These are phyloP conservation scores for Panicum virgatum DNA, from an alignment of 202 grass and related monocot species.

Conservation along the genomic window DNA sequence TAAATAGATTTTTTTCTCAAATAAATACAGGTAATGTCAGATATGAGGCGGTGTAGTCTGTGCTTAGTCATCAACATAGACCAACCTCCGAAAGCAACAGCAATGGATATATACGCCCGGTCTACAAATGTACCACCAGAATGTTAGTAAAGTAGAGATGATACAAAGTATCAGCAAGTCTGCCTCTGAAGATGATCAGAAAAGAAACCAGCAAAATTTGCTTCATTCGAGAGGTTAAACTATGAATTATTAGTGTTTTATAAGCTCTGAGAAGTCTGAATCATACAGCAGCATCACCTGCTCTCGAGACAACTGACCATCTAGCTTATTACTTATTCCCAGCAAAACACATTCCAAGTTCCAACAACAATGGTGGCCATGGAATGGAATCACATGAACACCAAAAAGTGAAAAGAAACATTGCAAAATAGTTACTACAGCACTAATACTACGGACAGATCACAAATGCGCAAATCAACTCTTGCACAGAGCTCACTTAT, in stretches of 20 bases:
- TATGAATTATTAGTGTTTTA: slow-evolving; percentile 6
- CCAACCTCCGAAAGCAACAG: background rate
- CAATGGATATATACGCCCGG: background rate
- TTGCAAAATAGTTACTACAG: background rate
- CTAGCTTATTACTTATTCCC: slow-evolving; percentile 48
- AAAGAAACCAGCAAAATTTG: background rate
- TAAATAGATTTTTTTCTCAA: background rate
- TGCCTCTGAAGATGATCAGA: background rate
- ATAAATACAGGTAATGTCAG: too few species aligned
- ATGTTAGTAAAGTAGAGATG: background rate
- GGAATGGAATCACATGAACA: slow-evolving; percentile 24
- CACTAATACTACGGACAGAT: slow-evolving; percentile 39
- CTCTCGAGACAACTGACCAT: background rate
- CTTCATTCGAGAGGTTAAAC: background rate
- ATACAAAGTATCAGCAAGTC: too few species aligned
- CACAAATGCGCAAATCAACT: background rate
- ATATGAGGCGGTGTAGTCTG: too few species aligned
- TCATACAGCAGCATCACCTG: background rate
- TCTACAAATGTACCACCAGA: background rate
- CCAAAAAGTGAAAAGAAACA: slow-evolving; percentile 10
- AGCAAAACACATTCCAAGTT: slow-evolving; percentile 31
- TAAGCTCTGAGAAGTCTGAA: slow-evolving; percentile 9
- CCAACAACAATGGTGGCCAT: slow-evolving; percentile 31
- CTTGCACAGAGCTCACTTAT: slow-evolving; percentile 32
- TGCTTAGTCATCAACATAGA: background rate